Evolutionary conservation across 176 grass and related monocot genomes (phyloP), one percentile per base, ranked within the genome.

Genomic region (Rhynchospora breviuscula): DNA sequence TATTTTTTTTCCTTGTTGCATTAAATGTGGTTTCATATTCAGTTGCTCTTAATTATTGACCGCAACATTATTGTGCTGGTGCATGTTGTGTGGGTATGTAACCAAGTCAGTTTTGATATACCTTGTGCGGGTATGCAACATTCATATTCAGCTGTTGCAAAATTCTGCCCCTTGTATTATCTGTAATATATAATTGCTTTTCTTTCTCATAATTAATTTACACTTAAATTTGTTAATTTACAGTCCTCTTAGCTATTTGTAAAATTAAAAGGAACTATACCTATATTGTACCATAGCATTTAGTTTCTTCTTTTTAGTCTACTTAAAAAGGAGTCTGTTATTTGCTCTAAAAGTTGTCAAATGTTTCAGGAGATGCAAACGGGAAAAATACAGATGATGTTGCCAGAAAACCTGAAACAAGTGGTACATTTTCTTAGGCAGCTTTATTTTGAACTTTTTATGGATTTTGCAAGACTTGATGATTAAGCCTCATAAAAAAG

Each of bases 371-470:
- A 48, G 69, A 45, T 73, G 69, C 8, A n/a, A 73, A 49, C 22
- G 69, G 44, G 48, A 73, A n/a, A 48, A 73, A 22, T 19, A 11
- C 35, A 23, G 43, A 73, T 69, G 40, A 43, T 49, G 15, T 23
- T 73, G 44, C 18, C n/a, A 23, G 9, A 47, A 48, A n/a, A 73
- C 18, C 69, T 73, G 69, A 49, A 47, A 49, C 69, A 73, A 73
- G 43, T 49, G 69, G 69, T 73, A 73, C n/a, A 49, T 73, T 21
- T 49, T 73, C 69, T 73, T 73, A 40, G 69, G 45, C 44, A 48
- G 69, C 48, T 73, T 22, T 0, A 48, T 48, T 72, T 44, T 73
- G 22, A 48, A 73, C 18, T 22, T 14, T 23, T 63, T 63, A 23
- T 63, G 19, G 23, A 21, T 63, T 63, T 63, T 10, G 23, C 18